Base-by-base conservation (phyloP, 2,329 filamentous ascomycete species). In the Zasmidium citrigriseum region DNA sequence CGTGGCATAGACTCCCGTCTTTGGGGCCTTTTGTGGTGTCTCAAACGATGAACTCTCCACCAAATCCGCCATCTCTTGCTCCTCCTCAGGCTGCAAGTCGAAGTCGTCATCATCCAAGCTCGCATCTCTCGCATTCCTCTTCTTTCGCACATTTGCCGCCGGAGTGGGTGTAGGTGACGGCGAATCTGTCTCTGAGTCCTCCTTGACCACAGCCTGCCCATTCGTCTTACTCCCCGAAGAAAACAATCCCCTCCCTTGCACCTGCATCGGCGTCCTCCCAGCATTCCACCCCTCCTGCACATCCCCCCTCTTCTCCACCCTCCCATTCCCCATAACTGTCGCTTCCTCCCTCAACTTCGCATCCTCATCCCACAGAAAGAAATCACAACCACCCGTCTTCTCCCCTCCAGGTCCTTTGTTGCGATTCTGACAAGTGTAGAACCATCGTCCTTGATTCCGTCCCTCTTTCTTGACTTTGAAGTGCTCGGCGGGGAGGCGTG, bases 321-420 rank as follows among this genome's bases (percentile, higher is more conserved):
- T 72, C 34, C 80, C 78, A 62, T 82, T 83, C 56, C 68, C 76
- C 54, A 80, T 57, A 20, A 83, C 71, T 21, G 78, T 77, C 12
- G 68, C 68, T 51, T 80, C 78, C 68, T 83, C 81, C 53, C 83
- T 74, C 18, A 65, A 59, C 45, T 74, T 71, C 0, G 84, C 84
- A 46, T 84, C 79, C 14, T 83, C 78, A 7, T 81, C 75, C 82
- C 83, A 86, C 0, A 87, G 70, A 62, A 86, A 87, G 71, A 87
- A 84, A 0, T 74, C 75, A 65, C 85, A 87, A 44, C 78, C 74
- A 47, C 78, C 73, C 21, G 76, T 73, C 2, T 73, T 67, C 29
- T 75, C 27, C 24, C 14, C 34, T 4, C 7, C 34, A 41, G 38
- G 41, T 18, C 34, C 34, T n/a, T 41, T 41, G 18, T 41, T 41